Percentiles rank a stretch among this genome's conserved stretches.
These are phyloP conservation scores for Schizophyllum amplum DNA, from an alignment of 1,284 basidiomycete species.

Conservation along the genomic window DNA sequence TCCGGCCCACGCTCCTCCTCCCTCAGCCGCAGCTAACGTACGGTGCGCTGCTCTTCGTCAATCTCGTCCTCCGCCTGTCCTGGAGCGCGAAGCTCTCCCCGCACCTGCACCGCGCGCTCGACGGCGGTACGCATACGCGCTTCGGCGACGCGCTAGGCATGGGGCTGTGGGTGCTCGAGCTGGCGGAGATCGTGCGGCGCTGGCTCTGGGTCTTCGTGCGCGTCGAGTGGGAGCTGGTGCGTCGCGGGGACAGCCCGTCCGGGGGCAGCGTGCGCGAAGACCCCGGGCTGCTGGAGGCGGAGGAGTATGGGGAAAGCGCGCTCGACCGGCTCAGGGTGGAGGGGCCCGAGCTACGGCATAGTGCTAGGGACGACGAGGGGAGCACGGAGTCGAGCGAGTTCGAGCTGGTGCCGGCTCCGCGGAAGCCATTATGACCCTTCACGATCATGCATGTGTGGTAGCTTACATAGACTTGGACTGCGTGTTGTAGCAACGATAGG, in stretches of 20 bases:
- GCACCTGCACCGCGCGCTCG: constrained; percentile 78
- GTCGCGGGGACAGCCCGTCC: constrained; percentile 23
- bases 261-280: neutral
- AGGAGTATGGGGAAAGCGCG: neutral
- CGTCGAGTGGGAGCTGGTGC: constrained; percentile 91
- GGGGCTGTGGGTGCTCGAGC: constrained; percentile 81
- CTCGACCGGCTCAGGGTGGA: neutral
- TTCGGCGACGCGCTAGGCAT: neutral
- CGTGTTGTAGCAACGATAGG: neutral
- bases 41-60: constrained; percentile 76
- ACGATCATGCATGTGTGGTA: neutral
- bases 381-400: neutral
- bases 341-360: neutral
- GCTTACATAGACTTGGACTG: neutral
- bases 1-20: constrained; percentile 67
- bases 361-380: neutral
- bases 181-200: constrained; percentile 81
- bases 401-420: neutral
- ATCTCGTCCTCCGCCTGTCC: constrained; percentile 87
- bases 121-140: constrained; percentile 59
- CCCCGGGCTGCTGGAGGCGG: neutral
- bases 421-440: neutral
- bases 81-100: constrained; percentile 92
- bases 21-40: constrained; percentile 68
- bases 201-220: constrained; percentile 98